Conservation (phyloP, 441 rosid genomes). For the Adansonia gregorii region DNA sequence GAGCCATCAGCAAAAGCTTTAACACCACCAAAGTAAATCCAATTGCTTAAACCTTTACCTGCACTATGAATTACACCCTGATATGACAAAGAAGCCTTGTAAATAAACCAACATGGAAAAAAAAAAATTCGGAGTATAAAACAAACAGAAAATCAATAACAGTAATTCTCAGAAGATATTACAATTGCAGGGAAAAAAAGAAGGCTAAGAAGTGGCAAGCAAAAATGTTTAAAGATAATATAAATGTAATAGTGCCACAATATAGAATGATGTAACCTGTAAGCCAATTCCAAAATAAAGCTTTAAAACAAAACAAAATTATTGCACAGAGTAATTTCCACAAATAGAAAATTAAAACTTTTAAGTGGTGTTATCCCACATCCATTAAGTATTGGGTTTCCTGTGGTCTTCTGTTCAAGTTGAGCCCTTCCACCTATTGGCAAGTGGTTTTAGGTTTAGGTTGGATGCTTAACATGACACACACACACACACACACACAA, state of each 20-base stretch:
- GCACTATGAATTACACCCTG: slow-evolving; percentile 59
- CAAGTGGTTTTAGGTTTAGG: no score
- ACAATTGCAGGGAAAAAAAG: neutral
- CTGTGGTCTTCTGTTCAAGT: no score
- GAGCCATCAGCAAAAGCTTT: slow-evolving; percentile 96
- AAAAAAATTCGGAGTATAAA: neutral
- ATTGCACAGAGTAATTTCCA: no score
- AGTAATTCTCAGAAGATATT: neutral
- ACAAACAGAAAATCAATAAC: neutral
- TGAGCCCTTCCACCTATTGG: no score
- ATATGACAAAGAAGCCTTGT: neutral
- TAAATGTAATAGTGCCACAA: neutral
- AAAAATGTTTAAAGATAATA: neutral
- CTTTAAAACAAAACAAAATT: neutral
- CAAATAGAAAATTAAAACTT: no score
- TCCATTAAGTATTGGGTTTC: no score
- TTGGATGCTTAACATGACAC: neutral
- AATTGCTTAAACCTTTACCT: slow-evolving; percentile 61
- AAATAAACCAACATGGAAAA: neutral
- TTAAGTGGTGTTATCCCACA: no score
- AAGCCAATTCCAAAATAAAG: neutral
- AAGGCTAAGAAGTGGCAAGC: neutral
- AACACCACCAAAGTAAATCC: slow-evolving; percentile 89
- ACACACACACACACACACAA: neutral
- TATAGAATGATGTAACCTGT: neutral